These are phyloP conservation scores for Xylariales sp. DNA, from an alignment of 2,329 filamentous ascomycete species.

Conservation along the genomic window DNA sequence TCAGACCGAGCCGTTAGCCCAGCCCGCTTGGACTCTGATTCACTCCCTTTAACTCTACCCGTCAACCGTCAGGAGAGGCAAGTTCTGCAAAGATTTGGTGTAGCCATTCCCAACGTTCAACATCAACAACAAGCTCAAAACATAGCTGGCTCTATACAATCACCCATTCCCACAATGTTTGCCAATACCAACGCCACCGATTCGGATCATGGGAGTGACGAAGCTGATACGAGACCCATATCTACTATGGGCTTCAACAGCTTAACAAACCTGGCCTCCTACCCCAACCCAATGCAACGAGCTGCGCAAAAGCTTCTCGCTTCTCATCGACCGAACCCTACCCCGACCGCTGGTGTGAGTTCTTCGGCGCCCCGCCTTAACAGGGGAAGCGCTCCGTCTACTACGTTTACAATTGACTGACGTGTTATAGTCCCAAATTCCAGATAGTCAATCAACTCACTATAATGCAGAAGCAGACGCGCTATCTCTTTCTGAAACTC, in stretches of 20 bases:
- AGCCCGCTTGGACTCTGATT: slow-evolving; percentile 10
- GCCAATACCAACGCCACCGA: slow-evolving; percentile 32
- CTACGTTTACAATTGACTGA: slow-evolving; percentile 24
- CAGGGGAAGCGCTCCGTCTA: slow-evolving; percentile 28
- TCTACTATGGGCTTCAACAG: slow-evolving; percentile 63
- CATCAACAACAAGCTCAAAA: slow-evolving; percentile 4
- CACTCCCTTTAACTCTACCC: slow-evolving; percentile 7
- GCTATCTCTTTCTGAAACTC: slow-evolving; percentile 33
- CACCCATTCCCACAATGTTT: slow-evolving; percentile 12
- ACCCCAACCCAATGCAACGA: slow-evolving; percentile 66
- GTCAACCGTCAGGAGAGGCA: slow-evolving; percentile 23
- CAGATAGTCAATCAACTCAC: slow-evolving; percentile 14
- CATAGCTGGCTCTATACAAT: not conserved
- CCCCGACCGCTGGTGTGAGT: slow-evolving; percentile 32
- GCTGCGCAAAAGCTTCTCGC: slow-evolving; percentile 61
- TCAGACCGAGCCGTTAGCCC: slow-evolving; percentile 64
- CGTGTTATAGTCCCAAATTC: slow-evolving; percentile 38
- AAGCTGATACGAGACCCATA: slow-evolving; percentile 52
- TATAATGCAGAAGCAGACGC: slow-evolving; percentile 26
- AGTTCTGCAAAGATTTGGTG: slow-evolving; percentile 34
- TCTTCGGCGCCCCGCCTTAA: slow-evolving; percentile 13
- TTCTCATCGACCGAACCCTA: slow-evolving; percentile 43
- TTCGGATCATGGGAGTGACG: slow-evolving; percentile 46
- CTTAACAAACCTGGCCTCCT: slow-evolving; percentile 66
- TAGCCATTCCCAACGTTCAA: not conserved